Evolutionary conservation across 2,329 filamentous ascomycete genomes (phyloP).

Genomic region (Alternaria incomplexa): DNA sequence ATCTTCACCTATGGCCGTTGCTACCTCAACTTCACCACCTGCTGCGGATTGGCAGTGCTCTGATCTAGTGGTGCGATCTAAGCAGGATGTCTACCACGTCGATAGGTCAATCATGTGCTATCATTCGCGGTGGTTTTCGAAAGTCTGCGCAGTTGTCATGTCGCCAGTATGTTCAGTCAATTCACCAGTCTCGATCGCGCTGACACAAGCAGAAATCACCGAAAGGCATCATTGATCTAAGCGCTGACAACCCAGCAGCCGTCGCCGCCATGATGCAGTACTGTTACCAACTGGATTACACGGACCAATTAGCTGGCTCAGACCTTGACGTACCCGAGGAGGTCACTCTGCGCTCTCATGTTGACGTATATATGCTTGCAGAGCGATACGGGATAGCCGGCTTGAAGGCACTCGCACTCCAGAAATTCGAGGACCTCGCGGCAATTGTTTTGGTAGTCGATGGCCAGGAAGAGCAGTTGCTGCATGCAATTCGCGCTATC

Average conservation of each 20-base stretch:
- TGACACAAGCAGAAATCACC: constrained; percentile 28
- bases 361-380: constrained; percentile 38
- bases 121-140: constrained; percentile 39
- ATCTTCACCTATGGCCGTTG: neutral
- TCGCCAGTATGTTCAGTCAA: constrained; percentile 19
- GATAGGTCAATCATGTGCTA: constrained; percentile 39
- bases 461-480: constrained; percentile 32
- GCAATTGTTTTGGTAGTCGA: constrained; percentile 25
- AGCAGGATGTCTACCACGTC: constrained; percentile 37
- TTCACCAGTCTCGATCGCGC: neutral
- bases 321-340: constrained; percentile 27
- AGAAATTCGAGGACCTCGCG: constrained; percentile 37
- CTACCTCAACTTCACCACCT: neutral
- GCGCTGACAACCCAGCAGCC: constrained; percentile 37
- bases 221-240: constrained; percentile 36
- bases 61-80: constrained; percentile 38
- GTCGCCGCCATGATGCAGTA: constrained; percentile 45
- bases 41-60: constrained; percentile 25
- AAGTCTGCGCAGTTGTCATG: constrained; percentile 35
- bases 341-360: constrained; percentile 31
- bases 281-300: constrained; percentile 40
- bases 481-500: constrained; percentile 32
- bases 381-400: constrained; percentile 36
- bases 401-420: constrained; percentile 28
- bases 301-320: constrained; percentile 26